Evolutionary conservation across 2,329 filamentous ascomycete species (phyloP), one percentile per base, ranked within the genome.

Genomic region (Arthroderma sp.): DNA sequence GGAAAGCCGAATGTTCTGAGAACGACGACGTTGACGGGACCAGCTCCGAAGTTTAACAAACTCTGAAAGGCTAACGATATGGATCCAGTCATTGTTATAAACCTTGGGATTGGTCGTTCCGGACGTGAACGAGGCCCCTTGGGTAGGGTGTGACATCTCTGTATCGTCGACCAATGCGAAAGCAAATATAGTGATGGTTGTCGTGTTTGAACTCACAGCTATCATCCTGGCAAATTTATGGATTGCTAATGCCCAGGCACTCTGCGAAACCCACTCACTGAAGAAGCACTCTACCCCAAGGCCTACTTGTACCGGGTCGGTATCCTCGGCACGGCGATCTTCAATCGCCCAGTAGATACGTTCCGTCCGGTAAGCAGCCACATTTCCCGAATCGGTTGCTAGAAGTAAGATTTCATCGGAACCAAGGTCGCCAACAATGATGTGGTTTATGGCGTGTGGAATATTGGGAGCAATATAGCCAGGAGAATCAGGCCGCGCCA

Each of bases 181-280:
- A 13, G 81, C 80, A 63, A 82, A 80, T 0, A 86, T 74, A 2
- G 76, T 79, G 28, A 87, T 78, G 15, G 74, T 66, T 21, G 76
- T 74, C 0, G 78, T 80, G 67, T 98, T 98, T 0, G 87, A 84
- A 64, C 87, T 88, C 39, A 94, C 85, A 0, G 91, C 93, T 61
- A 98, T 86, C 60, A 96, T 75, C 0, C 91, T 83, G n/a, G 88
- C 88, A 61, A 84, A 75, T 60, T 82, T 79, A 68, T 97, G 91
- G 9, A 95, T 79, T 6, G 89, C 86, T 52, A 95, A 72, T 0
- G 91, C 93, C 93, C 93, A 98, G 1, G 91, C 91, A 59, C 88
- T 91, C 23, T 73, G 74, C 1, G 81, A 81, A 1, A 95, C 89
- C 66, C 87, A 90, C 38, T 86, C 81, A 59, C 83, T 81, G 58